Evolutionary conservation across 2,329 filamentous ascomycete species (phyloP), one percentile per base, ranked within the genome.

Genomic region (Xylogone sp.): DNA sequence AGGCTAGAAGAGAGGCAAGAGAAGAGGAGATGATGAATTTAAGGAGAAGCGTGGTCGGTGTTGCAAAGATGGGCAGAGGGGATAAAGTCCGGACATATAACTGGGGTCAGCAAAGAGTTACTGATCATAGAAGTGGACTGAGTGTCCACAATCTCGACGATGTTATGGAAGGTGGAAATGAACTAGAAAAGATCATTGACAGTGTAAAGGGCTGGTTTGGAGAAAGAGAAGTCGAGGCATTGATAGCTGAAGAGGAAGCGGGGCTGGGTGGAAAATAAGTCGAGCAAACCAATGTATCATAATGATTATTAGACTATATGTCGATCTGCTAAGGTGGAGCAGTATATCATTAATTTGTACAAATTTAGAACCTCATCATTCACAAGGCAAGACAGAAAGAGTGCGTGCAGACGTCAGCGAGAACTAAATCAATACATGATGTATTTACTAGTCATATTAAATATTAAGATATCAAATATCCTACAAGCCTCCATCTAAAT

Each of bases 71-170:
- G 73, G 94, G 92, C 5, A 81, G 94, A 42, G 90, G 90, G 45
- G 91, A 97, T 73, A 99, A 99, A 75, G 87, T 99, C 53, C 73
- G 86, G 53, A 90, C 86, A 8, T 90, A 90, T 65, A 89, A 89
- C 65, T 88, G 76, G 68, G 75, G 76, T 3, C 84, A 89, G 68
- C 85, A 84, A 67, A 73, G 86, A 50, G 85, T 88, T 47, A 88
- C 86, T 13, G 86, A 90, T 69, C 86, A 90, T 68, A 73, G 86
- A 45, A 87, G 82, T 65, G 85, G 85, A 8, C 69, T 80, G 21
- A 87, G 83, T 50, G 71, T 86, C 46, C 78, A 86, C 61, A 81
- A 86, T 64, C 68, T 90, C 42, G 79, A 84, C 55, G 78, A 81
- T 65, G 78, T 88, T 21, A 77, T 89, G 64, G 78, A 79, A 43